A percentile compares a stretch with the other conserved stretches of the same genome.
These are phyloP conservation scores for Xylaria nigripes DNA, from an alignment of 495 filamentous ascomycete genomes.

Conservation along the genomic window DNA sequence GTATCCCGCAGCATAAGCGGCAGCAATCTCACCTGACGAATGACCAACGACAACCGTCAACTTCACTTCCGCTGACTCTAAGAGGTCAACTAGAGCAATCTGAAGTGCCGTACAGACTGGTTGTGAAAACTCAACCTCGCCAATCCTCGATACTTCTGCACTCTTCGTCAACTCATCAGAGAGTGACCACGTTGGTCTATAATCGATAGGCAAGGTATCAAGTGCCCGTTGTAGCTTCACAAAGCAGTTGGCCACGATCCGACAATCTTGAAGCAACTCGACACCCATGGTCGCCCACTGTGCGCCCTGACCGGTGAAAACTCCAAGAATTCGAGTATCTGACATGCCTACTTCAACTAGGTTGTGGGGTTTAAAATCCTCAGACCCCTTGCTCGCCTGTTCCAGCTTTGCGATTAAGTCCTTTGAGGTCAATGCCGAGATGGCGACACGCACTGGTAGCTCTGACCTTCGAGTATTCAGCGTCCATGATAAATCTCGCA, in stretches of 20 bases:
- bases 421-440: constrained; percentile 25
- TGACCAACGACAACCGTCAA: constrained; percentile 48
- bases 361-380: too few relatives aligned
- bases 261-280: constrained; percentile 14
- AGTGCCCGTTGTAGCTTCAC: constrained; percentile 13
- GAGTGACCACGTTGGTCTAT: constrained; percentile 7
- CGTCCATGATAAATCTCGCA: not conserved
- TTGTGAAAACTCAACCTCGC: constrained; percentile 30
- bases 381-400: too few relatives aligned
- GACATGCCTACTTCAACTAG: too few relatives aligned
- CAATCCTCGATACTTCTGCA: constrained; percentile 15
- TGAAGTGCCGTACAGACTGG: constrained; percentile 43
- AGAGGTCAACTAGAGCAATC: constrained; percentile 44
- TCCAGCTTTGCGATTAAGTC: too few relatives aligned
- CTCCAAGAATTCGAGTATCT: too few relatives aligned
- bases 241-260: constrained; percentile 8
- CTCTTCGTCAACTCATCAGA: constrained; percentile 22
- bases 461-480: not conserved
- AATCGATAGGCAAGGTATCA: not conserved
- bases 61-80: constrained; percentile 40
- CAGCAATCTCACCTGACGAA: constrained; percentile 55
- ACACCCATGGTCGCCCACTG: constrained; percentile 44
- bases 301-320: constrained; percentile 42
- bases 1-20: constrained; percentile 38
- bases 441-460: constrained; percentile 2